phyloP scores from a whole-genome alignment of 78 protist genomes.

The Diacronema lutheri region DNA sequence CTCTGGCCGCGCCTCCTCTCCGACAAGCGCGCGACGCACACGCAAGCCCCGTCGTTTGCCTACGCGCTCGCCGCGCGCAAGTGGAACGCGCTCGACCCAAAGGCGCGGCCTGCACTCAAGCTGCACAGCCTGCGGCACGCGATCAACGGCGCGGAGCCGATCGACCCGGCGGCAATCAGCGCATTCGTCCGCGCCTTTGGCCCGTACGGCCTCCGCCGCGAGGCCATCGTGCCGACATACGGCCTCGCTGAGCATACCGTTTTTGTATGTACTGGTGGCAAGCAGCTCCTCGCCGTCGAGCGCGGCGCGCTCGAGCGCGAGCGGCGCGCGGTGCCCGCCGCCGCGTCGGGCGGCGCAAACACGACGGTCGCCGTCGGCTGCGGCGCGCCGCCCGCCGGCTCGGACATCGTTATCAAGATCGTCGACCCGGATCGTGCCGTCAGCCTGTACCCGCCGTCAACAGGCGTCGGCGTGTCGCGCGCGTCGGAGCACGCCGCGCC shows the following conservation, averaged over 20 bases:
- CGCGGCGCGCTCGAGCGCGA: not conserved
- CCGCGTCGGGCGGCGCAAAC: too few species aligned
- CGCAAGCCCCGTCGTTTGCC: not conserved
- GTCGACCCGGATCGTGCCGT: too few species aligned
- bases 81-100: too few species aligned
- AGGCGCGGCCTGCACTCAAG: not conserved
- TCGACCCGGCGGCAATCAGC: not conserved
- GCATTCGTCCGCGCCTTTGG: not conserved
- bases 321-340: not conserved
- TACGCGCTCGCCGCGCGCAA: not conserved
- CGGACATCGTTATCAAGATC: not conserved
- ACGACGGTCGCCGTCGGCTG: not conserved
- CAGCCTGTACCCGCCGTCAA: too few species aligned
- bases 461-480: not conserved
- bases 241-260: conserved; percentile 4
- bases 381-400: not conserved
- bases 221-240: too few species aligned
- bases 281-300: not conserved
- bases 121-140: not conserved
- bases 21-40: not conserved
- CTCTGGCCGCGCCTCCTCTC: not conserved
- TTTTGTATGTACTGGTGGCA: too few species aligned
- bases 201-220: not conserved
- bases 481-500: not conserved
- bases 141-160: conserved; percentile 8